A percentile compares a stretch with the other conserved stretches of the same genome.
phyloP scores from a whole-genome alignment of 2,329 filamentous ascomycete species.

The Aspergillus melleus region DNA sequence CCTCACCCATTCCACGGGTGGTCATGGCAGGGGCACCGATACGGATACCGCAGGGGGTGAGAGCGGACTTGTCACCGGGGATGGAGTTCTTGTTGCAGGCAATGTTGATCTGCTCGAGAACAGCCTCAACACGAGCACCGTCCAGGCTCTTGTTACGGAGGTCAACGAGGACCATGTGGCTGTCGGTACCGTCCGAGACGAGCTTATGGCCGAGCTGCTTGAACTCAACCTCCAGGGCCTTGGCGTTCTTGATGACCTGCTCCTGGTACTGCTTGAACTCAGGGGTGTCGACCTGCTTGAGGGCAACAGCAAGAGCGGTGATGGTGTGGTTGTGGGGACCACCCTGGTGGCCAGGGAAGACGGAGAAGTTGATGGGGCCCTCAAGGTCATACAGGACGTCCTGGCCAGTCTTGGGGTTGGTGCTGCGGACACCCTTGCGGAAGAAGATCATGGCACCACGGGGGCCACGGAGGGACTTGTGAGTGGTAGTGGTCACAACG shows the following conservation, averaged over 20 bases:
- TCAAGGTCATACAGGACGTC: conserved; percentile 89
- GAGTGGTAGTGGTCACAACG: conserved; percentile 95
- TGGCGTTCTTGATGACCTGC: conserved; percentile 85
- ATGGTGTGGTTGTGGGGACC: conserved; percentile 99
- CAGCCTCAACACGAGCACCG: conserved; percentile 87
- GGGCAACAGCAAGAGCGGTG: conserved; percentile 86
- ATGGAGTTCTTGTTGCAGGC: conserved; percentile 99
- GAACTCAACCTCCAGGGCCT: conserved; percentile 77
- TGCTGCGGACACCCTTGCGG: conserved; percentile 83
- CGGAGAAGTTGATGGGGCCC: conserved; percentile 88
- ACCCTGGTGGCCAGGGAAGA: conserved; percentile 97
- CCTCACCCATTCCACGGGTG: conserved; percentile 85
- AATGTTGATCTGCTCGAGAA: conserved; percentile 97
- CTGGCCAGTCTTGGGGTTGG: conserved; percentile 81
- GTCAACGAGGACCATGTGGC: conserved; percentile 91
- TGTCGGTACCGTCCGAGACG: conserved; percentile 93
- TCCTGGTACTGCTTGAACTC: conserved; percentile 94
- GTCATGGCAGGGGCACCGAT: conserved; percentile 99
- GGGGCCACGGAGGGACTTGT: conserved; percentile 94
- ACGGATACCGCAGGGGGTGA: conserved; percentile 91
- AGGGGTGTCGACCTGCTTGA: conserved; percentile 85
- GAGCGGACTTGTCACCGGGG: conserved; percentile 93
- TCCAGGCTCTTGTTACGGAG: conserved; percentile 87
- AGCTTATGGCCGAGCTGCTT: conserved; percentile 74
- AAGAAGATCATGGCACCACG: conserved; percentile 98